Conservation (phyloP, 2,329 filamentous ascomycete genomes). For the Triangularia setosa region DNA sequence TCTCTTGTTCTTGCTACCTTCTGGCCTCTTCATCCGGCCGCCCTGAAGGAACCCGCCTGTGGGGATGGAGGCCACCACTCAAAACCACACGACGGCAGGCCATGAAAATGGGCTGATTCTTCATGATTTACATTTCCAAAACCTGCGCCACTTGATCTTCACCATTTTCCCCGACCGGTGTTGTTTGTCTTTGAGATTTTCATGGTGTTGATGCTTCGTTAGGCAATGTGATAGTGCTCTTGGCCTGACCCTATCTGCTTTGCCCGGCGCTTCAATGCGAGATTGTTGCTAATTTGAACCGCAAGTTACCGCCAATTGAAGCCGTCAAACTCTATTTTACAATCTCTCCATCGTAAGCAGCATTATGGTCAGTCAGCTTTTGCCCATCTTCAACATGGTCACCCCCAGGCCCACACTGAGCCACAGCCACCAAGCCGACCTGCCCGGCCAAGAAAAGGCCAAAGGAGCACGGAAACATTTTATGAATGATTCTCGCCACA, state of each 20-base stretch:
- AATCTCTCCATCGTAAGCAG: neutral
- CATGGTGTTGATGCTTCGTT: too few species aligned
- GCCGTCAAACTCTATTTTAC: neutral
- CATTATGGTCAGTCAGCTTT: neutral
- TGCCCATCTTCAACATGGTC: neutral
- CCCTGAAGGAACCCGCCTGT: neutral
- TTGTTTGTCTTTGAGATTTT: too few species aligned
- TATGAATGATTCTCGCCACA: constrained; percentile 6
- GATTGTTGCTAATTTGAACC: neutral
- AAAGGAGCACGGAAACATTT: neutral
- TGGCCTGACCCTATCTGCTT: too few species aligned
- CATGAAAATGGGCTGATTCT: neutral
- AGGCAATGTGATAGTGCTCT: too few species aligned
- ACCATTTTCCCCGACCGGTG: too few species aligned
- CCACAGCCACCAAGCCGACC: neutral
- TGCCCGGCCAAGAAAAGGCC: neutral
- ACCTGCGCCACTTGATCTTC: neutral
- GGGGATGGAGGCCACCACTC: neutral
- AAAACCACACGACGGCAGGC: neutral
- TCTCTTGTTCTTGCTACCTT: too few species aligned
- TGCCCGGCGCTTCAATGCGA: neutral
- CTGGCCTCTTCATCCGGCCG: too few species aligned
- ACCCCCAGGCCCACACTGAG: neutral
- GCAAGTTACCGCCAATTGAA: neutral
- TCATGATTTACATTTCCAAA: neutral